Evolutionary conservation across 2,329 filamentous ascomycete genomes (phyloP), one percentile per base, ranked within the genome.

Genomic region (Ceratocystis albifundus): DNA sequence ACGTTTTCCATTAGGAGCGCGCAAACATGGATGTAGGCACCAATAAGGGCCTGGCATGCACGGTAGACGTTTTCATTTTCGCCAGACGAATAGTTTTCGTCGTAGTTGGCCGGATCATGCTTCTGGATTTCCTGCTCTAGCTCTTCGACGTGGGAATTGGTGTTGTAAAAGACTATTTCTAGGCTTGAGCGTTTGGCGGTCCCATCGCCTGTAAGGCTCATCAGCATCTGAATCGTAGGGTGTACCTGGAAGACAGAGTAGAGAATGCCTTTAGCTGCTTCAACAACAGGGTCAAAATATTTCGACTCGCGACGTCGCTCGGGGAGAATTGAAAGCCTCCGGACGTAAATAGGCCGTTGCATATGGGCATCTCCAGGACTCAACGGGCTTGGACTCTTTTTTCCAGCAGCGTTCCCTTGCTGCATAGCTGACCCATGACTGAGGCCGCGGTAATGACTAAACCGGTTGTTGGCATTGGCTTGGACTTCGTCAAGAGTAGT

Each of bases 351-450:
- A 2, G 84, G 83, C 25, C 84, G 80, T 69, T 83, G 80, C 15
- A 82, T 76, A 32, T 79, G 77, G 1, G 80, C 77, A 57, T 87
- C 84, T 32, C 81, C 81, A 12, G 84, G 83, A 67, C 83, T 86
- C 30, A 78, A 77, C n/a, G 84, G 84, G 70, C 82, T 85, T 69
- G 80, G 79, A 32, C 73, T 74, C 12, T 75, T 72, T 68, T 73
- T 73, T 45, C 68, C 71, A 1, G 71, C 70, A 48, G 73, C 71
- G n/a, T 77, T 74, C 45, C 75, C 77, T 22, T 80, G 81, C 68
- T 83, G 82, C 82, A 87, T 86, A 5, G 85, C 85, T 36, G 85
- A 87, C n/a, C 84, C 85, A 69, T 87, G 84, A 69, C 84, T 87
- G 46, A 87, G 76, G 15, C 85, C 84, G 63, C 85, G 81, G 69